A percentile compares a stretch with the other conserved stretches of the same genome.
phyloP scores from a whole-genome alignment of 2,329 filamentous ascomycete genomes.

The Beauveria rudraprayagi region DNA sequence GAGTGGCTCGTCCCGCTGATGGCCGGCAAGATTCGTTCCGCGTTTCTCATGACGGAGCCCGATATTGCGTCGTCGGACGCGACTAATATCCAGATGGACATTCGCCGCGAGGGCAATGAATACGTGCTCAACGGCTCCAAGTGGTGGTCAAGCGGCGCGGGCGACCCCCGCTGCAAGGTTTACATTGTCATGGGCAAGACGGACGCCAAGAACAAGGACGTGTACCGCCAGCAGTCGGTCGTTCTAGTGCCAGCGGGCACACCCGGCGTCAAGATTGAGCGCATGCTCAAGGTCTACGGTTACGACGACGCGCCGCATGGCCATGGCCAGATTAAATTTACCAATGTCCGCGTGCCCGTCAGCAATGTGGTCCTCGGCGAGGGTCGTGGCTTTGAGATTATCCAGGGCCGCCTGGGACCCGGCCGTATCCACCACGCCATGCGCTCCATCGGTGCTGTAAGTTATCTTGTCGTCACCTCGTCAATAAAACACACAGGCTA shows the following conservation, averaged over 20 bases:
- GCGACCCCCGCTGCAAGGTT: constrained; percentile 83
- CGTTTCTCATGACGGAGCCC: constrained; percentile 92
- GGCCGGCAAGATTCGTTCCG: constrained; percentile 77
- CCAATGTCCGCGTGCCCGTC: constrained; percentile 80
- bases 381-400: constrained; percentile 94
- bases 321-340: constrained; percentile 86
- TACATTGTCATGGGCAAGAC: constrained; percentile 97
- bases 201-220: constrained; percentile 63
- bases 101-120: constrained; percentile 74
- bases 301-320: constrained; percentile 98
- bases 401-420: constrained; percentile 90
- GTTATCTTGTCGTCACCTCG: constrained; percentile 18
- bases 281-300: constrained; percentile 90
- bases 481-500: neutral
- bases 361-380: constrained; percentile 84
- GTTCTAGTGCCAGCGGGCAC: constrained; percentile 75
- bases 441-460: constrained; percentile 78
- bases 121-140: constrained; percentile 94
- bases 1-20: constrained; percentile 76
- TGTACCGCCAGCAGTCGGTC: constrained; percentile 89
- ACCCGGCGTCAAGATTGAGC: constrained; percentile 82
- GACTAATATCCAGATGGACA: constrained; percentile 81
- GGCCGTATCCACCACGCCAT: constrained; percentile 98
- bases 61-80: constrained; percentile 85
- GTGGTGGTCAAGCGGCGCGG: constrained; percentile 98